A percentile compares a stretch with the other conserved stretches of the same genome.
These are phyloP conservation scores for Harringtonia lauricola DNA, from an alignment of 2,329 filamentous ascomycete species.

Conservation along the genomic window DNA sequence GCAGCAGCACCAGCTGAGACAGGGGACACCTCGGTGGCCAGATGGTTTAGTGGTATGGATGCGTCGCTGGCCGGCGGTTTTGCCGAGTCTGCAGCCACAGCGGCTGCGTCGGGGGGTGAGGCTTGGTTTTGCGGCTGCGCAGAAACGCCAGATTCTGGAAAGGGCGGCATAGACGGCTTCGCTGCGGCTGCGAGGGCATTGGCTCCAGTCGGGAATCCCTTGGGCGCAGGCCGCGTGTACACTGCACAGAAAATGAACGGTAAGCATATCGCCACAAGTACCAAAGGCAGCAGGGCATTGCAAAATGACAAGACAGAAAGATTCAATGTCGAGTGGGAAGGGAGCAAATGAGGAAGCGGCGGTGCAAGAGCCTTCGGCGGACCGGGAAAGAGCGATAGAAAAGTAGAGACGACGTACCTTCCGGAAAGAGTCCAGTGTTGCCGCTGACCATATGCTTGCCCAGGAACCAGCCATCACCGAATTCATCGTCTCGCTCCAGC, in stretches of 20 bases:
- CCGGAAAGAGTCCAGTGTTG: slow-evolving; percentile 70
- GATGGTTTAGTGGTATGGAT: no score
- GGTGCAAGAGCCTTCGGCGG: no score
- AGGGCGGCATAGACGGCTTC: slow-evolving; percentile 4
- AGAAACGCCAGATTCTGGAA: slow-evolving; percentile 4
- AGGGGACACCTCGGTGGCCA: no score
- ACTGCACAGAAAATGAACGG: slow-evolving; percentile 27
- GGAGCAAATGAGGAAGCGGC: no score
- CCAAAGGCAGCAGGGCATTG: no score
- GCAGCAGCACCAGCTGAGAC: no score
- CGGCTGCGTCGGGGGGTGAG: no score
- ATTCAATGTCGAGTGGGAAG: no score
- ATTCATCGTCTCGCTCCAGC: slow-evolving; percentile 78
- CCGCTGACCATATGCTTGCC: slow-evolving; percentile 63
- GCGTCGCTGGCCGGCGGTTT: no score
- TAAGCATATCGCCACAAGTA: background rate
- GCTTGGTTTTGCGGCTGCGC: slow-evolving; percentile 5
- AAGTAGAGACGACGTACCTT: slow-evolving; percentile 57
- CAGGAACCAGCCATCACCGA: slow-evolving; percentile 79
- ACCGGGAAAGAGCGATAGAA: no score
- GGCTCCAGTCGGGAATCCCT: slow-evolving; percentile 18
- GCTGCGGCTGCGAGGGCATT: slow-evolving; percentile 12
- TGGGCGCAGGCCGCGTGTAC: slow-evolving; percentile 50
- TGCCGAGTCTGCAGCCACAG: no score
- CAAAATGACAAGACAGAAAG: no score